These are phyloP conservation scores for Neopestalotiopsis rosae DNA, from an alignment of 2,329 filamentous ascomycete species.

Conservation along the genomic window DNA sequence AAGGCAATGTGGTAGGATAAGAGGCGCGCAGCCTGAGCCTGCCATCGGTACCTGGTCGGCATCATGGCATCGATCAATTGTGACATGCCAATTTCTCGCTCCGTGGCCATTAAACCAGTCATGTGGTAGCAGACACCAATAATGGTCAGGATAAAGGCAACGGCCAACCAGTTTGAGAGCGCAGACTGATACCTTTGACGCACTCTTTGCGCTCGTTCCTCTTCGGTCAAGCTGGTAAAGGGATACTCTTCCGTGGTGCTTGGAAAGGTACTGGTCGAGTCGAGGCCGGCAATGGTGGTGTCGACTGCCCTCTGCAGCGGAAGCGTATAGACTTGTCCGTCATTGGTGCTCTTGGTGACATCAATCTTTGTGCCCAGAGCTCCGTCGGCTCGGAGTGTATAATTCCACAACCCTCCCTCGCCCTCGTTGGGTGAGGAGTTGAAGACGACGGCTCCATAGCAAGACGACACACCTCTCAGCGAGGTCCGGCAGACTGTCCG, in stretches of 20 bases:
- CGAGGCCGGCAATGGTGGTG: slow-evolving; percentile 66
- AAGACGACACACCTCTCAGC: slow-evolving; percentile 70
- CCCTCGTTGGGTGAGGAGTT: slow-evolving; percentile 77
- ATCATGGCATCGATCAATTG: slow-evolving; percentile 93
- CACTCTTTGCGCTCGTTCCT: slow-evolving; percentile 70
- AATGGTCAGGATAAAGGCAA: slow-evolving; percentile 80
- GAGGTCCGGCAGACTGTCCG: slow-evolving; percentile 66
- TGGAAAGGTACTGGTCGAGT: slow-evolving; percentile 49
- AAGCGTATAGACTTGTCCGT: slow-evolving; percentile 77
- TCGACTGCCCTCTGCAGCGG: slow-evolving; percentile 84
- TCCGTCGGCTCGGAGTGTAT: slow-evolving; percentile 80
- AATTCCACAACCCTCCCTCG: slow-evolving; percentile 75
- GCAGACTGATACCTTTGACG: slow-evolving; percentile 73
- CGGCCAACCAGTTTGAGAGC: slow-evolving; percentile 77
- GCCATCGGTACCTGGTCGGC: slow-evolving; percentile 75
- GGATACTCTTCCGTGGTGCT: slow-evolving; percentile 68
- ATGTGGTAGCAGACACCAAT: slow-evolving; percentile 87
- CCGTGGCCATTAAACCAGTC: slow-evolving; percentile 82
- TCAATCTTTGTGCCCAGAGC: slow-evolving; percentile 70
- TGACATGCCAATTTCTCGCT: slow-evolving; percentile 86
- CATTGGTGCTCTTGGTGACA: slow-evolving; percentile 69
- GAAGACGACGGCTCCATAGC: slow-evolving; percentile 78
- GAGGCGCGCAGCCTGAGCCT: slow-evolving; percentile 78
- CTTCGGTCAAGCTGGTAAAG: slow-evolving; percentile 73
- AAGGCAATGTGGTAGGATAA: slow-evolving; percentile 82